phyloP scores from a whole-genome alignment of 78 protist species.

The Dictyostelium citrinum region DNA sequence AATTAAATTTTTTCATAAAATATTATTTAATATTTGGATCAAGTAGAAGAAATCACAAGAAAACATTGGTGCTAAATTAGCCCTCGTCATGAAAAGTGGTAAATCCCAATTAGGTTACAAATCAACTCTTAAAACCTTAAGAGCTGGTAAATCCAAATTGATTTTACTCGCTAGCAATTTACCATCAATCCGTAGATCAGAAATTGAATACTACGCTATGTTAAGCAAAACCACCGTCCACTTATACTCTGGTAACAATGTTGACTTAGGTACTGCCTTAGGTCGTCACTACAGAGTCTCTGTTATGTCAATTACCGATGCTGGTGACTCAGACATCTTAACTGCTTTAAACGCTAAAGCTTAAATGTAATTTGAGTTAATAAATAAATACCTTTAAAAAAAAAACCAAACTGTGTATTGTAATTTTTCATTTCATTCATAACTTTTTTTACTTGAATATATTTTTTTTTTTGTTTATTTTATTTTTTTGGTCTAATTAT shows the following conservation, averaged over 20 bases:
- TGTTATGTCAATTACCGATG: constrained; percentile 94
- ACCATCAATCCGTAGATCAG: constrained; percentile 98
- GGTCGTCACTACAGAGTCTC: constrained; percentile 97
- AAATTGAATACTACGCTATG: constrained; percentile 99
- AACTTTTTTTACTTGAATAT: no score
- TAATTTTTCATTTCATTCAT: no score
- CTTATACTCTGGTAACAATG: constrained; percentile 99
- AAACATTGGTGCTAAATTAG: constrained; percentile 95
- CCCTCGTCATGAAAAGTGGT: constrained; percentile 99
- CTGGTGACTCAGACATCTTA: constrained; percentile 99
- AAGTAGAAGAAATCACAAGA: constrained; percentile 91
- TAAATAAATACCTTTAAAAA: neutral
- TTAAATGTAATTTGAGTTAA: neutral
- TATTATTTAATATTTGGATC: neutral
- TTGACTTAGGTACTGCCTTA: constrained; percentile 99
- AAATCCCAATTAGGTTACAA: constrained; percentile 98
- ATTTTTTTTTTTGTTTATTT: no score
- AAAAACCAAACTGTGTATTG: neutral
- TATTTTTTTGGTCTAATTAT: no score
- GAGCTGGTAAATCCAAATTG: constrained; percentile 97
- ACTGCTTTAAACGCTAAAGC: constrained; percentile 19
- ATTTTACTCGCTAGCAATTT: constrained; percentile 97
- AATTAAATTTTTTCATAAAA: neutral
- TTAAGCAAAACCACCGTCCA: constrained; percentile 96
- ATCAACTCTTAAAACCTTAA: constrained; percentile 95